Conservation (phyloP, 257 asterid genomes). For the Solanum paucissectum region DNA sequence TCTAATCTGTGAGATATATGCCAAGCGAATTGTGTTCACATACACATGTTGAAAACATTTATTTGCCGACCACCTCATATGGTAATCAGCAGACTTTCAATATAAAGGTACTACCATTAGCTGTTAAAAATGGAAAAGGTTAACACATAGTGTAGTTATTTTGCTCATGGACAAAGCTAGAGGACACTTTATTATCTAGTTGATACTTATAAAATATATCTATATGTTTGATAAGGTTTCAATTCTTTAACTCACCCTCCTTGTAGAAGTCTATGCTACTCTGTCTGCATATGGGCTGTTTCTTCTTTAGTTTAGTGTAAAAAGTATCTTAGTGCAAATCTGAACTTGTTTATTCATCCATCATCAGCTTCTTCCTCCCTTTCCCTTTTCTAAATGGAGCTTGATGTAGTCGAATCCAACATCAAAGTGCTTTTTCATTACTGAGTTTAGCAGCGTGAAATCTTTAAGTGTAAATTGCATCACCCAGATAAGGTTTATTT, state of each 20-base stretch:
- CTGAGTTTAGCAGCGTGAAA: background rate
- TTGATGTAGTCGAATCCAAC: background rate
- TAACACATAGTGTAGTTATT: background rate
- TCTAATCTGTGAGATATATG: background rate
- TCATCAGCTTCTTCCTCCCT: background rate
- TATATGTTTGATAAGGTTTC: background rate
- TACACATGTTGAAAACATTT: background rate
- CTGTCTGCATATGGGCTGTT: background rate
- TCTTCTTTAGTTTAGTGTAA: background rate
- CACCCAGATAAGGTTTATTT: background rate
- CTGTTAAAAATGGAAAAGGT: background rate
- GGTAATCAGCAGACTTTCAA: background rate
- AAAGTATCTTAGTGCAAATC: background rate
- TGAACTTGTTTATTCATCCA: background rate
- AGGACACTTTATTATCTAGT: background rate
- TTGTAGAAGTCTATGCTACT: background rate
- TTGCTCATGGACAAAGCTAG: background rate
- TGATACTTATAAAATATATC: background rate
- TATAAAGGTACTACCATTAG: background rate
- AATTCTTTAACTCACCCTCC: background rate
- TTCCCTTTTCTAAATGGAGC: background rate
- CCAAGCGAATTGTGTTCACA: background rate
- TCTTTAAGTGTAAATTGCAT: background rate
- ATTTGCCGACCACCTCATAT: background rate
- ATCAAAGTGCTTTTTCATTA: background rate